These are phyloP conservation scores for Calonectria pseudoturangicola DNA, from an alignment of 2,329 filamentous ascomycete genomes.

Conservation along the genomic window DNA sequence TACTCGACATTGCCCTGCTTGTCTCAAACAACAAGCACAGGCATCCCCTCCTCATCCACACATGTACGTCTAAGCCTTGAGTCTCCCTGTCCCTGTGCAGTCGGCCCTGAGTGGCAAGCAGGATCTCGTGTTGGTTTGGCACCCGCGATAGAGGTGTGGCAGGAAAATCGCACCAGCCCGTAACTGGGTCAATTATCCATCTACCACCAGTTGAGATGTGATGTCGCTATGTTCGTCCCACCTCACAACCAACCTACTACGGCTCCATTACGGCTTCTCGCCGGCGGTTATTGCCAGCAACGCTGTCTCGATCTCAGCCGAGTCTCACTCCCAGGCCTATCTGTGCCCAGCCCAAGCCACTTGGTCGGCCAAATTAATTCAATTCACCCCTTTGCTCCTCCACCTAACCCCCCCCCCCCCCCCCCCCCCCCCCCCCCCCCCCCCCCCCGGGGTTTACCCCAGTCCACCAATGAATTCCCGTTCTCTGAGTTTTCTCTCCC, in stretches of 20 bases:
- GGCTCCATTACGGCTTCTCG: constrained; percentile 44
- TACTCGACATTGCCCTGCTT: constrained; percentile 21
- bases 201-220: constrained; percentile 2
- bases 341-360: constrained; percentile 26
- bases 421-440: too few species aligned
- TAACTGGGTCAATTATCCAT: not conserved
- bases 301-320: constrained; percentile 36
- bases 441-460: constrained; percentile 19
- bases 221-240: not conserved
- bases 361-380: constrained; percentile 34
- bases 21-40: constrained; percentile 22
- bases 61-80: constrained; percentile 15
- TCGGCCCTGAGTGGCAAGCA: not conserved
- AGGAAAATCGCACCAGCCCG: not conserved
- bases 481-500: constrained; percentile 8
- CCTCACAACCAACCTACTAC: constrained; percentile 25
- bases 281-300: constrained; percentile 35
- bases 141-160: constrained; percentile 1
- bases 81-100: not conserved
- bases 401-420: not conserved
- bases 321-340: constrained; percentile 26
- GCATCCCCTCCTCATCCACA: constrained; percentile 6
- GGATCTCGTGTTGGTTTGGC: not conserved
- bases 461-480: constrained; percentile 8
- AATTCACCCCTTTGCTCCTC: constrained; percentile 10